These are phyloP conservation scores for Omphalea diandra DNA, from an alignment of 441 rosid species.

Conservation along the genomic window DNA sequence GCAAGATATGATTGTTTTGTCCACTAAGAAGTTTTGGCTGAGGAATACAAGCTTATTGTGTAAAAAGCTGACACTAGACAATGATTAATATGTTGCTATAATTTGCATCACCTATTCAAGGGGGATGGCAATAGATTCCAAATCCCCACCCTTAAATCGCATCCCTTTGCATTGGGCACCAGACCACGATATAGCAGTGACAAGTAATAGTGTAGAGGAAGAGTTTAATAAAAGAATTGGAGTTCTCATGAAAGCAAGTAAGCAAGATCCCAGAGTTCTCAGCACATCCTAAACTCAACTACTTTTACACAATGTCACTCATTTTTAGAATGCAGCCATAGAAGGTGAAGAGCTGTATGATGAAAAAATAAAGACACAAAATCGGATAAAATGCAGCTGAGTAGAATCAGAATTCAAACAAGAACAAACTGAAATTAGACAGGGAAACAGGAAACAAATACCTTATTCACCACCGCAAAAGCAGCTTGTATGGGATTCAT, in stretches of 20 bases:
- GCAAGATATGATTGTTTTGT: background rate
- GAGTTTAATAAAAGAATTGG: background rate
- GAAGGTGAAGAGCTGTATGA: background rate
- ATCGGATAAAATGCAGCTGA: background rate
- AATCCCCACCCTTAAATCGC: too few relatives aligned
- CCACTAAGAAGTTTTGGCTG: background rate
- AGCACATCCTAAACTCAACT: background rate
- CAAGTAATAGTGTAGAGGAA: background rate
- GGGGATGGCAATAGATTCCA: background rate
- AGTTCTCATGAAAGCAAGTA: background rate
- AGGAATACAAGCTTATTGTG: background rate
- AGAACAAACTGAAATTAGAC: background rate
- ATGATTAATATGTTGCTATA: background rate
- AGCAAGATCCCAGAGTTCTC: background rate
- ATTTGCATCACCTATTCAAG: background rate
- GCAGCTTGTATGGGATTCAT: constrained; percentile 99
- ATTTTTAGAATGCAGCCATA: background rate
- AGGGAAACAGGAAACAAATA: constrained; percentile 15
- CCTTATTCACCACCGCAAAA: constrained; percentile 96
- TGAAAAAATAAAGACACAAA: background rate
- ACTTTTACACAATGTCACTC: background rate
- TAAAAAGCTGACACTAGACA: background rate
- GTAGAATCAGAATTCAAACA: background rate
- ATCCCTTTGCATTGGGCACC: background rate
- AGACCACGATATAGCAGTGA: background rate